Conservation (phyloP, 225 moss, liverwort and hornwort species). For the Thuidium tamariscinum region DNA sequence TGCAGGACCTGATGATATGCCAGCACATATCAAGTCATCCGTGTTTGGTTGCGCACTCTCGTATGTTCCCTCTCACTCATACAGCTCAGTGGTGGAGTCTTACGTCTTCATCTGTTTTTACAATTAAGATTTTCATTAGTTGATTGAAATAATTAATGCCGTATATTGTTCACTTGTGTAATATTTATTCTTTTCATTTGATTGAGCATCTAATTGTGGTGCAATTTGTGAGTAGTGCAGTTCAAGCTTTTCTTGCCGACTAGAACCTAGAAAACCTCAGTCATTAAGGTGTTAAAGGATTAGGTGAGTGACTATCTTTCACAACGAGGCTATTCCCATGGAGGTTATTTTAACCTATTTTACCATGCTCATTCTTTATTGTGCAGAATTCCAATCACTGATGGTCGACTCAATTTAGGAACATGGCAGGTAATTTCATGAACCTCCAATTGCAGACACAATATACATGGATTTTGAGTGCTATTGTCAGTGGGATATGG, state of each 20-base stretch:
- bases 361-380: background rate
- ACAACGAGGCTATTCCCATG: background rate
- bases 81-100: background rate
- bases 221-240: background rate
- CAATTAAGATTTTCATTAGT: background rate
- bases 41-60: constrained; percentile 84
- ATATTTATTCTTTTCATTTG: background rate
- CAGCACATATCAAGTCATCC: constrained; percentile 92
- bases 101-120: background rate
- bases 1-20: constrained; percentile 95
- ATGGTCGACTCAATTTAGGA: constrained; percentile 82
- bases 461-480: background rate
- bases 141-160: background rate
- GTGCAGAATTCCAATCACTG: constrained; percentile 73
- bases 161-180: background rate
- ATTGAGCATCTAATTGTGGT: background rate
- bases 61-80: constrained; percentile 38
- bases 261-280: background rate
- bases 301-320: background rate
- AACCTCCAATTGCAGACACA: background rate
- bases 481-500: background rate
- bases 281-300: background rate
- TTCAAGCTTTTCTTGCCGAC: background rate
- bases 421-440: constrained; percentile 77
- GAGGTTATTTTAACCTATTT: background rate